Evolutionary conservation across 352 stramenopile genomes (phyloP).

Genomic region (Pythium dissotocum): DNA sequence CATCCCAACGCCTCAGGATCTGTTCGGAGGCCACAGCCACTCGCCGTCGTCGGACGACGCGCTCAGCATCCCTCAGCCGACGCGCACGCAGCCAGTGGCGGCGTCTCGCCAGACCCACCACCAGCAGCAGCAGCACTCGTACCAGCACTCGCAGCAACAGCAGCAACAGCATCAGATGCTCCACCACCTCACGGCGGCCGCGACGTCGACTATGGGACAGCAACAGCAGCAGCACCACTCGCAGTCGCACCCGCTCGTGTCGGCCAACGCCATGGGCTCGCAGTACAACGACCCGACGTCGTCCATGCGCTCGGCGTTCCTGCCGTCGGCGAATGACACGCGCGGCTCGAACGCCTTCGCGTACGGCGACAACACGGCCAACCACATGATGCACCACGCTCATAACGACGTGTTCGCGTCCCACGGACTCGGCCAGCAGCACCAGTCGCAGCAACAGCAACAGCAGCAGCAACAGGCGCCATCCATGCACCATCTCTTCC

Average conservation of each 20-base stretch:
- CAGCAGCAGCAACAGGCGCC: slow-evolving; percentile 37
- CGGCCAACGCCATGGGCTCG: slow-evolving; percentile 14
- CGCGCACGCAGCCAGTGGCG: slow-evolving; percentile 9
- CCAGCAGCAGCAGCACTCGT: slow-evolving; percentile 17
- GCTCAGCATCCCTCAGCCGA: slow-evolving; percentile 46
- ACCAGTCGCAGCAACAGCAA: slow-evolving; percentile 32
- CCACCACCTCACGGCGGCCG: slow-evolving; percentile 13
- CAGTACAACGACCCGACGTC: slow-evolving; percentile 14
- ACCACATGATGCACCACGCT: slow-evolving; percentile 24
- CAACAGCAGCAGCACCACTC: slow-evolving; percentile 16
- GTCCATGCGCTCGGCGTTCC: slow-evolving; percentile 15
- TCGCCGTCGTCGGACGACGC: slow-evolving; percentile 63
- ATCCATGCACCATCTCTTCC: slow-evolving; percentile 33
- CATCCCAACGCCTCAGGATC: slow-evolving; percentile 22
- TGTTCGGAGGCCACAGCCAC: slow-evolving; percentile 40
- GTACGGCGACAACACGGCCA: slow-evolving; percentile 8
- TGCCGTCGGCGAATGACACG: slow-evolving; percentile 17
- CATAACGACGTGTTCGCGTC: slow-evolving; percentile 22
- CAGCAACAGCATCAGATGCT: slow-evolving; percentile 33
- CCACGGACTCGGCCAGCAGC: slow-evolving; percentile 6
- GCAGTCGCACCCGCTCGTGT: slow-evolving; percentile 13
- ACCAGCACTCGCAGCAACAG: slow-evolving; percentile 27
- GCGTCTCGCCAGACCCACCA: slow-evolving; percentile 15
- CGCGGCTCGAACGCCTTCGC: slow-evolving; percentile 16
- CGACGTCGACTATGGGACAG: slow-evolving; percentile 12